Conservation (phyloP, 1,284 basidiomycete species). For the Hemileia vastatrix region DNA sequence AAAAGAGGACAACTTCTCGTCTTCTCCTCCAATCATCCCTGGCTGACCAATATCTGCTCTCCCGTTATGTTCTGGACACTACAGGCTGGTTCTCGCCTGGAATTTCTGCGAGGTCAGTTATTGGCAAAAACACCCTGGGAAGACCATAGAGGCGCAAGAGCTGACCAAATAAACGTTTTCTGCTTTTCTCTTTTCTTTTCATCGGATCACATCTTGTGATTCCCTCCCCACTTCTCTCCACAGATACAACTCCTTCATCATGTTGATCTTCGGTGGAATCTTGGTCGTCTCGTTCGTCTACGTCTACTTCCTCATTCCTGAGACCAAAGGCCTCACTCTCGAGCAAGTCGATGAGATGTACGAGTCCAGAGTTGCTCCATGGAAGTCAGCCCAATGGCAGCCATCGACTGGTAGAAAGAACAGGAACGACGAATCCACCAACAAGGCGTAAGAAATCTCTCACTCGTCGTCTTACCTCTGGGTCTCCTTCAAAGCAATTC, state of each 20-base stretch:
- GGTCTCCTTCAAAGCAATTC: too few relatives aligned
- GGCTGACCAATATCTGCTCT: conserved; percentile 24
- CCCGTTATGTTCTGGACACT: conserved; percentile 26
- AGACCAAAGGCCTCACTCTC: conserved; percentile 43
- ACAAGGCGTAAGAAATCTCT: too few relatives aligned
- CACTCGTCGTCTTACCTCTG: too few relatives aligned
- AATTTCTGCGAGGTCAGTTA: background rate
- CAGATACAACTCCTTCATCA: conserved; percentile 39
- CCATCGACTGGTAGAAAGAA: too few relatives aligned
- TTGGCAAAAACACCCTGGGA: background rate
- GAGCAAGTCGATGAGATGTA: conserved; percentile 45
- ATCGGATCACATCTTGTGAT: too few relatives aligned
- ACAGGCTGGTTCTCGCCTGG: conserved; percentile 26
- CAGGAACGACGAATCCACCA: too few relatives aligned
- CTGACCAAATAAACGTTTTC: conserved; percentile 29
- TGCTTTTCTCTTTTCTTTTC: conserved; percentile 19
- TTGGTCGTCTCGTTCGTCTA: conserved; percentile 36
- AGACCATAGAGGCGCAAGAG: background rate
- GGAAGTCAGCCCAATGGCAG: conserved; percentile 31
- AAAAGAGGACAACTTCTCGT: conserved; percentile 3
- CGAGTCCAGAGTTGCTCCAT: conserved; percentile 25
- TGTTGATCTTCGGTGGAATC: conserved; percentile 37
- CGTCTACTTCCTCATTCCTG: conserved; percentile 41
- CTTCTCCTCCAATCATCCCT: background rate
- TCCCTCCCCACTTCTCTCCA: background rate